phyloP scores from a whole-genome alignment of 345 rosid genomes.

The Mallotus nudiflorus region DNA sequence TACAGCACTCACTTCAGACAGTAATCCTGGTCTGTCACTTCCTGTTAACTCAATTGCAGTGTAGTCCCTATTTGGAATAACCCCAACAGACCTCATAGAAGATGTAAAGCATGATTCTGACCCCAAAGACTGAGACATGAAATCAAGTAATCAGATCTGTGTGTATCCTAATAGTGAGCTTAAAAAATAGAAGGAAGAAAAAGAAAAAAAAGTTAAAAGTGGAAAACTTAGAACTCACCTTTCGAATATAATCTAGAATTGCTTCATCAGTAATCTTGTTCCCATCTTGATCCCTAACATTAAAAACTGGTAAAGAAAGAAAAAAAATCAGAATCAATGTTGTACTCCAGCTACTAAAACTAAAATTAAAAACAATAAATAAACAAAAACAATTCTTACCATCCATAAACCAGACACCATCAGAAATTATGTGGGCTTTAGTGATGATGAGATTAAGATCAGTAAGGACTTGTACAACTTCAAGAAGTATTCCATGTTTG shows the following conservation, averaged over 20 bases:
- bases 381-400: constrained; percentile 42
- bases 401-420: constrained; percentile 99
- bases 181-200: no score
- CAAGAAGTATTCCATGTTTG: constrained; percentile 88
- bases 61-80: constrained; percentile 64
- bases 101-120: constrained; percentile 72
- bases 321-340: constrained; percentile 16
- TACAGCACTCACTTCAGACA: constrained; percentile 89
- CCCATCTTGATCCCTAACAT: constrained; percentile 85
- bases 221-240: constrained; percentile 44
- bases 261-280: constrained; percentile 76
- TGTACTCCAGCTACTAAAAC: neutral
- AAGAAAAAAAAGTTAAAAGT: neutral
- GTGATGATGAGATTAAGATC: constrained; percentile 81
- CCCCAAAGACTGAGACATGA: constrained; percentile 62
- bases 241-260: constrained; percentile 69
- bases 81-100: constrained; percentile 70
- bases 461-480: constrained; percentile 91
- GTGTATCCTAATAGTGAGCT: neutral
- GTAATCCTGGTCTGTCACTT: constrained; percentile 84
- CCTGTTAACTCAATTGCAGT: constrained; percentile 84
- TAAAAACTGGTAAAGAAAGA: constrained; percentile 56
- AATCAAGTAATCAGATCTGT: constrained; percentile 16
- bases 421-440: constrained; percentile 94
- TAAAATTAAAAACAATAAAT: neutral